Evolutionary conservation across 345 rosid species (phyloP), one percentile per base, ranked within the genome.

Genomic region (Eucalyptus marginata): DNA sequence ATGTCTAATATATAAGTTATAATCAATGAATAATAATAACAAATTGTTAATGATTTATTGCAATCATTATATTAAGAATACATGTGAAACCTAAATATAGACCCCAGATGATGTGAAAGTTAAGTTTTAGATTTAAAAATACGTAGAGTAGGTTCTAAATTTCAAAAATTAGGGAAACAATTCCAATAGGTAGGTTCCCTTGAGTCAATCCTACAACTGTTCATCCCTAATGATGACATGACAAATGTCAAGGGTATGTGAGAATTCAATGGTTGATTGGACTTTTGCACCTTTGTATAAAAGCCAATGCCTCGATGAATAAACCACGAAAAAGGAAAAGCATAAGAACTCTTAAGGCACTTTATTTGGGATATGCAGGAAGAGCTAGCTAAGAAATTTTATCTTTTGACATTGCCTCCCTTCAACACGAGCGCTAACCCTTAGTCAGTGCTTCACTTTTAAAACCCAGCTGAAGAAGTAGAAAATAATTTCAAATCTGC

Each of bases 71-170:
- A 56, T 56, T 56, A 56, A 56, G 29, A 56, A 56, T 24, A 56
- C 3, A 56, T 2, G 27, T 24, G 6, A 52, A 52, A 25, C 62
- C 29, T 22, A 1, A 56, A 25, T 56, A 10, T 56, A 10, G 29
- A 56, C 1, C 6, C 1, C 5, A 9, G 6, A 3, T 3, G 0
- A 9, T 2, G 62, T 56, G 62, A 24, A 10, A 56, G 2, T 20
- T 52, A 0, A 20, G 58, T 56, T 56, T 4, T 52, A 52, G 56
- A 52, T 3, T 4, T 2, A 52, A 18, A 7, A 52, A 10, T 52
- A 18, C 1, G 56, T 52, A 18, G 24, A 52, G 24, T 18, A 3
- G 4, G 10, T 52, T 4, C 0, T 10, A 13, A 56, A 24, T 24
- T 56, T 56, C 13, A 4, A 56, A 56, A 56, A 56, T 1, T 56